A percentile compares a stretch with the other conserved stretches of the same genome.
Evolutionary conservation across 164 flowering plant species (phyloP).

Genomic region (Platanus orientalis): DNA sequence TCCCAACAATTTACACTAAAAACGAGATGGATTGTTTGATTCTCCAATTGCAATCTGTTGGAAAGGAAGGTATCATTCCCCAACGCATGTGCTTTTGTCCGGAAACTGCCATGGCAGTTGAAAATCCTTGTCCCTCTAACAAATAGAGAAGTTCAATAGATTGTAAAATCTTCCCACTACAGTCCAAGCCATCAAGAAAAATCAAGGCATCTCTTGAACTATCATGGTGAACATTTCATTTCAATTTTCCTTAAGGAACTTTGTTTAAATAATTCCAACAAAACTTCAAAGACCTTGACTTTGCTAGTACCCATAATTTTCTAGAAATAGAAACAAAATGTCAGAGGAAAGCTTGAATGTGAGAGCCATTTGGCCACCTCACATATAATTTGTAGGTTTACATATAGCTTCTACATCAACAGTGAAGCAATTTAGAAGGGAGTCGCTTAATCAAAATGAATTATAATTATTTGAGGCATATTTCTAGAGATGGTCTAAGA

Average conservation of each 20-base stretch:
- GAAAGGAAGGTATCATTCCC: conserved; percentile 68
- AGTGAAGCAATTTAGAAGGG: too few species aligned
- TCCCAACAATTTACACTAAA: conserved; percentile 90
- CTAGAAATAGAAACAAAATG: conserved; percentile 11
- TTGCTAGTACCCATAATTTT: conserved; percentile 16
- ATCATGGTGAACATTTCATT: conserved; percentile 27
- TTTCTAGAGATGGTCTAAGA: too few species aligned
- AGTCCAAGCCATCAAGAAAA: conserved; percentile 84
- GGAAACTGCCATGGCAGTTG: conserved; percentile 72
- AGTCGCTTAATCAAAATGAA: too few species aligned
- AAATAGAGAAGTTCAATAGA: conserved; percentile 35
- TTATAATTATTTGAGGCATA: too few species aligned
- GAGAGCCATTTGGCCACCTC: not conserved
- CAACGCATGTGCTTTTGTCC: conserved; percentile 63
- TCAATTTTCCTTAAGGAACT: conserved; percentile 23
- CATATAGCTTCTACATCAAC: not conserved
- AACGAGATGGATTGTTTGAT: conserved; percentile 69
- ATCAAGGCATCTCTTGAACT: conserved; percentile 64
- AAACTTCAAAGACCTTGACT: conserved; percentile 12
- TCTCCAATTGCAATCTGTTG: conserved; percentile 64
- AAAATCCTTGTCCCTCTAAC: conserved; percentile 48
- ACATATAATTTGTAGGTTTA: not conserved
- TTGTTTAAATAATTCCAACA: conserved; percentile 9
- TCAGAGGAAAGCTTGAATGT: not conserved
- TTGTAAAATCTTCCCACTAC: conserved; percentile 75